Percentiles rank a stretch among this genome's conserved stretches.
Evolutionary conservation across 2,329 filamentous ascomycete species (phyloP).

Genomic region (Torrubiellomyces zombiae): DNA sequence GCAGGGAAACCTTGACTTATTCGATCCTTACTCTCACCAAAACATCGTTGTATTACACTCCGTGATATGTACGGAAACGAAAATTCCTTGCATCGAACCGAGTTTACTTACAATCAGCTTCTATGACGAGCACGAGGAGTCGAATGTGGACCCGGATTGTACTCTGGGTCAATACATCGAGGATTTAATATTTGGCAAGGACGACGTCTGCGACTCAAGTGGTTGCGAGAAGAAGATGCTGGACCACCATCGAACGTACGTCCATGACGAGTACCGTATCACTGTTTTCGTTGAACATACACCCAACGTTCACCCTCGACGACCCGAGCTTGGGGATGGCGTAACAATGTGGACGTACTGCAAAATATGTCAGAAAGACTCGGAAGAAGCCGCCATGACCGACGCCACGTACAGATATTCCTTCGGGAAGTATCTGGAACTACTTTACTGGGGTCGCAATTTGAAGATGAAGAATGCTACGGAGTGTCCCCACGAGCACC

Average conservation of each 20-base stretch:
- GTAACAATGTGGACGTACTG: conserved; percentile 98
- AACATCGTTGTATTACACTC: conserved; percentile 93
- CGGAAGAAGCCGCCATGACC: conserved; percentile 80
- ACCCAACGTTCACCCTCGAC: conserved; percentile 24
- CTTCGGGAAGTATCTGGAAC: conserved; percentile 93
- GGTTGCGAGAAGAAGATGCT: conserved; percentile 79
- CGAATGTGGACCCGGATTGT: conserved; percentile 65
- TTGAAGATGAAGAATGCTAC: conserved; percentile 56
- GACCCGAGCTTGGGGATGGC: conserved; percentile 33
- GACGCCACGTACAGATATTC: conserved; percentile 95
- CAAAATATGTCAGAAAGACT: conserved; percentile 80
- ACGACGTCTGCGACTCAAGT: conserved; percentile 63
- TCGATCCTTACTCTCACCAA: conserved; percentile 89
- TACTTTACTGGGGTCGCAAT: conserved; percentile 87
- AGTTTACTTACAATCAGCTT: conserved; percentile 82
- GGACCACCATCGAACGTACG: conserved; percentile 90
- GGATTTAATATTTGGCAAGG: conserved; percentile 62
- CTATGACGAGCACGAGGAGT: conserved; percentile 72
- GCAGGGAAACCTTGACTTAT: conserved; percentile 72
- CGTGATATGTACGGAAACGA: conserved; percentile 81
- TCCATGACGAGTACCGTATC: conserved; percentile 86
- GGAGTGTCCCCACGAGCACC: conserved; percentile 74
- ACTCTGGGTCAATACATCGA: conserved; percentile 92
- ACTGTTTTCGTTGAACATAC: conserved; percentile 66
- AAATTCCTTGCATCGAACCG: conserved; percentile 82